phyloP scores from a whole-genome alignment of 2,329 filamentous ascomycete species.

The Aureobasidium uvarum region DNA sequence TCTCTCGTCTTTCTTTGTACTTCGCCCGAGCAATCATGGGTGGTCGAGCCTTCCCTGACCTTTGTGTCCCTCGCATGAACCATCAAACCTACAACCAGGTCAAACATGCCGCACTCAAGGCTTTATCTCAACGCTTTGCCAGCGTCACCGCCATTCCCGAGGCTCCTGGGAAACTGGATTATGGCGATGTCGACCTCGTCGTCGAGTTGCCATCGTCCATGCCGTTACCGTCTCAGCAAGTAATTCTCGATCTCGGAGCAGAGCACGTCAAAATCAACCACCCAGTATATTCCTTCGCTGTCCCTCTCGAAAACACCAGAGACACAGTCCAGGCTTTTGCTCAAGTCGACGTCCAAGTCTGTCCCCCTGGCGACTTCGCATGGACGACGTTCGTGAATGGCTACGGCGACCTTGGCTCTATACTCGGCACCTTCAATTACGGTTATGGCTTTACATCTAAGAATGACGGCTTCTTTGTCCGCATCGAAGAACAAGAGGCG shows the following conservation, averaged over 20 bases:
- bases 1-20: slow-evolving; percentile 13
- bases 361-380: slow-evolving; percentile 44
- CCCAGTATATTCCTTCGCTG: slow-evolving; percentile 31
- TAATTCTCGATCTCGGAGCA: slow-evolving; percentile 29
- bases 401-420: slow-evolving; percentile 70
- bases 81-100: slow-evolving; percentile 56
- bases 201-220: slow-evolving; percentile 42
- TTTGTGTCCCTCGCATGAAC: slow-evolving; percentile 66
- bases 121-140: slow-evolving; percentile 48
- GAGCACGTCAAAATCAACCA: not conserved
- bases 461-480: slow-evolving; percentile 62
- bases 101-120: slow-evolving; percentile 46
- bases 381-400: slow-evolving; percentile 68
- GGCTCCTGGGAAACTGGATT: slow-evolving; percentile 64
- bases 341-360: slow-evolving; percentile 68
- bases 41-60: slow-evolving; percentile 57
- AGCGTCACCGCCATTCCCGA: slow-evolving; percentile 63
- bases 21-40: slow-evolving; percentile 55
- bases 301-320: slow-evolving; percentile 55
- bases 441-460: slow-evolving; percentile 64
- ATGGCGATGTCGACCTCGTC: slow-evolving; percentile 73
- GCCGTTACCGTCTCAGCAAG: slow-evolving; percentile 25
- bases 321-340: slow-evolving; percentile 41
- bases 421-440: slow-evolving; percentile 60
- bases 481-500: slow-evolving; percentile 66